These are phyloP conservation scores for Solanum hybrid DNA, from an alignment of 305 asterid species.

Conservation along the genomic window DNA sequence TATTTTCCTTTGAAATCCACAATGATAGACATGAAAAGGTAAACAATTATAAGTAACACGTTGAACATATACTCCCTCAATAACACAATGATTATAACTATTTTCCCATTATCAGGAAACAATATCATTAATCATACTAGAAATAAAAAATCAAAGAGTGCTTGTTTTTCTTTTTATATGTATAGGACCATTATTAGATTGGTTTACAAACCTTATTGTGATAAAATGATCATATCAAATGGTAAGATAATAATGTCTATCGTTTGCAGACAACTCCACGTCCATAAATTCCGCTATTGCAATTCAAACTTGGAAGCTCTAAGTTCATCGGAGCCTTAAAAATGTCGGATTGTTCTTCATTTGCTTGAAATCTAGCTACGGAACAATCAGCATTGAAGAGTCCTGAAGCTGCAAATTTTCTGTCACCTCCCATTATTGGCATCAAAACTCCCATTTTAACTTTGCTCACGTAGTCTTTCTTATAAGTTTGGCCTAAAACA, in stretches of 20 bases:
- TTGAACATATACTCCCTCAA: background rate
- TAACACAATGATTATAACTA: background rate
- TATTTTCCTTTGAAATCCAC: background rate
- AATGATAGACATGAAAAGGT: background rate
- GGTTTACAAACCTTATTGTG: background rate
- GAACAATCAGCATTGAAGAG: conserved; percentile 15
- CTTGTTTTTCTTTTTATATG: background rate
- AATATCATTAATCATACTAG: background rate
- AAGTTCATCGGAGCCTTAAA: background rate
- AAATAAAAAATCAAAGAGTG: background rate
- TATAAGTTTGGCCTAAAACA: conserved; percentile 54
- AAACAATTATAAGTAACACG: background rate
- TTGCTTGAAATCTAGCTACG: conserved; percentile 28
- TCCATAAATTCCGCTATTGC: conserved; percentile 6
- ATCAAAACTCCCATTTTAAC: conserved; percentile 40
- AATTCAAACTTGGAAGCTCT: background rate
- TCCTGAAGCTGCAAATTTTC: conserved; percentile 20
- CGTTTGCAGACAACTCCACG: conserved; percentile 11
- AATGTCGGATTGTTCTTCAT: background rate
- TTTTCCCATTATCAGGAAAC: too few relatives aligned
- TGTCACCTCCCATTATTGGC: conserved; percentile 61
- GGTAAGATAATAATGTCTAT: background rate
- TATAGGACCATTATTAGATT: background rate
- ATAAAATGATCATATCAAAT: background rate
- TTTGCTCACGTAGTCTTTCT: conserved; percentile 39